These are phyloP conservation scores for Fistulifera pelliculosa DNA, from an alignment of 108 stramenopile species.

Conservation along the genomic window DNA sequence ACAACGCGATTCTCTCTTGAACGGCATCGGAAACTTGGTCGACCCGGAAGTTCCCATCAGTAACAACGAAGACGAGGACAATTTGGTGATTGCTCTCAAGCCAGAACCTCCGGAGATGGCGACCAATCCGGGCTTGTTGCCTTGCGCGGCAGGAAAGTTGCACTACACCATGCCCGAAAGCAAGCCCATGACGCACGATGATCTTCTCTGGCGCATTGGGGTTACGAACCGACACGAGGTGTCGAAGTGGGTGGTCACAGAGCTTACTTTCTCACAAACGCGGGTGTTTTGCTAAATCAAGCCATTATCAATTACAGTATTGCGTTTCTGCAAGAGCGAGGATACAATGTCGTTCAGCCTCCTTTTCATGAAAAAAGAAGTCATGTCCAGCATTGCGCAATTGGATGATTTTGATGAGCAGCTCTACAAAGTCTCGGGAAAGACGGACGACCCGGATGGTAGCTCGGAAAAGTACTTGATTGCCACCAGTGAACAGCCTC, in stretches of 20 bases:
- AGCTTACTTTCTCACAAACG: slow-evolving; percentile 97
- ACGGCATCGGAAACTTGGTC: slow-evolving; percentile 93
- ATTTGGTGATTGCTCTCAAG: slow-evolving; percentile 73
- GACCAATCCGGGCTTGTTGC: slow-evolving; percentile 44
- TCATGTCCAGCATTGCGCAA: slow-evolving; percentile 99
- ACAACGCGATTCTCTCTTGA: slow-evolving; percentile 65
- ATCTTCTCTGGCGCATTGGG: slow-evolving; percentile 92
- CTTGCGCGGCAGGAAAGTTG: slow-evolving; percentile 41
- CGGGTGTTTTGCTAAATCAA: slow-evolving; percentile 95
- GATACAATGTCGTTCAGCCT: slow-evolving; percentile 94
- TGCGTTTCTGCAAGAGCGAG: slow-evolving; percentile 83
- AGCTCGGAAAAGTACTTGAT: slow-evolving; percentile 95
- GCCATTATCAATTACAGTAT: slow-evolving; percentile 98
- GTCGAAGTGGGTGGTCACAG: slow-evolving; percentile 93
- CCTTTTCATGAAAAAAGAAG: slow-evolving; percentile 99
- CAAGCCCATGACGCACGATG: slow-evolving; percentile 92
- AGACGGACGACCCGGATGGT: slow-evolving; percentile 86
- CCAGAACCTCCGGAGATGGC: slow-evolving; percentile 64
- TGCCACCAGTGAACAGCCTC: slow-evolving; percentile 99
- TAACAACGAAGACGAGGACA: slow-evolving; percentile 92
- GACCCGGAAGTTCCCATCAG: slow-evolving; percentile 91
- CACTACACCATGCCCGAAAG: slow-evolving; percentile 68
- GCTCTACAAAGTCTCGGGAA: slow-evolving; percentile 95
- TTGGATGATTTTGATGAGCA: slow-evolving; percentile 99
- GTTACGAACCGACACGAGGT: slow-evolving; percentile 96